phyloP scores from a whole-genome alignment of 768 basidiomycete genomes.

The Lactifluus rugatus region DNA sequence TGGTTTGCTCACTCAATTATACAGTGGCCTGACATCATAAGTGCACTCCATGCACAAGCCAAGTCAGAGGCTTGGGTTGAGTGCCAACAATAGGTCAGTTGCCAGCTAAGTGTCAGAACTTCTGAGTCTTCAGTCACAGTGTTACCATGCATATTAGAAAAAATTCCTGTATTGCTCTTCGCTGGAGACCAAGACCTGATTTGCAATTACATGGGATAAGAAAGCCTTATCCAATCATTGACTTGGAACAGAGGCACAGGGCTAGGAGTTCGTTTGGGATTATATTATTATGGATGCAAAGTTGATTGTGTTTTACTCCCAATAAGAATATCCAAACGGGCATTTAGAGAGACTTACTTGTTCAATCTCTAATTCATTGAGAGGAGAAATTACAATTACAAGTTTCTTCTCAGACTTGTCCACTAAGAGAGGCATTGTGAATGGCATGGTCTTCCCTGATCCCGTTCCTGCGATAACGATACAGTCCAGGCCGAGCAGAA shows the following conservation, averaged over 20 bases:
- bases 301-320: slow-evolving; percentile 2
- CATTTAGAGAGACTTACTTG: no score
- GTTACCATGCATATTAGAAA: slow-evolving; percentile 67
- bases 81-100: slow-evolving; percentile 61
- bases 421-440: no score
- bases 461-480: no score
- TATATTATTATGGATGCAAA: background rate
- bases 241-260: slow-evolving; percentile 82
- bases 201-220: slow-evolving; percentile 90
- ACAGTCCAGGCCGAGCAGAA: no score
- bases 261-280: slow-evolving; percentile 53
- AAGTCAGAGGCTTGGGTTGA: slow-evolving; percentile 83
- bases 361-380: no score
- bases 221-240: slow-evolving; percentile 73
- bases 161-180: slow-evolving; percentile 82
- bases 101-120: slow-evolving; percentile 43
- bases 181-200: slow-evolving; percentile 95
- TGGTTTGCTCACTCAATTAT: background rate
- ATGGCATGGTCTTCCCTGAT: no score
- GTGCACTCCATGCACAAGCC: slow-evolving; percentile 69
- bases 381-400: no score
- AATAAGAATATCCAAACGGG: no score
- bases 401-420: no score
- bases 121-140: slow-evolving; percentile 66
- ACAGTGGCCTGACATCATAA: slow-evolving; percentile 72